Evolutionary conservation across 768 basidiomycete species (phyloP), one percentile per base, ranked within the genome.

Genomic region (Floccularia luteovirens): DNA sequence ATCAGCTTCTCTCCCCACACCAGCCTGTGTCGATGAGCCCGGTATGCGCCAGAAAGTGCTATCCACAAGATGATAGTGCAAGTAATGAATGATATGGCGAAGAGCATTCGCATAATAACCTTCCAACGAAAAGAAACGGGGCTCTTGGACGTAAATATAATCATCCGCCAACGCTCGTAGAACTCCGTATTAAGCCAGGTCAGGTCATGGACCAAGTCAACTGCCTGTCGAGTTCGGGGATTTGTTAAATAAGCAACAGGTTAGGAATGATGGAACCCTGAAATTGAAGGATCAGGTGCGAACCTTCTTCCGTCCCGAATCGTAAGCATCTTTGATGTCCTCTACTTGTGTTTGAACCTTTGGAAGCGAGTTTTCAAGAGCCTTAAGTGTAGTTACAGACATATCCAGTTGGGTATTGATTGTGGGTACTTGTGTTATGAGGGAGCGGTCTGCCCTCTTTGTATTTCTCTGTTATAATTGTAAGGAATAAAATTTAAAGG

Each of bases 1-100:
- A 87, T 82, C 42, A 89, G 64, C 38, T 77, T 73, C 51, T 84
- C 83, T 37, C 86, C 86, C 83, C 84, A 89, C 11, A 89, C 75
- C 16, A 86, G 72, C 30, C 82, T 65, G 50, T 85, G 77, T 48
- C 79, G 69, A 55, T 89, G 82, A 16, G 85, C 86, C 25, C 79
- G 68, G 44, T 83, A 81, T 19, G 75, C 84, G 22, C 84, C 86
- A 17, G 67, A 64, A 14, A 83, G 53, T 0, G 77, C 74, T 22
- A 79, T 70, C 72, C 72, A 82, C 19, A 70, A 59, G 11, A 81
- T 59, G 69, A 75, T 77, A 30, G 72, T 61, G 56, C 79, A 81
- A 16, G 70, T 59, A 34, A 81, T 51, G 48, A 84, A 70, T 3
- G 72, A 70, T 3, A 77, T 46, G 11, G 75, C 61, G 44, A 86